Base-by-base conservation (phyloP, 768 basidiomycete genomes). In the Mycena haematopus region DNA sequence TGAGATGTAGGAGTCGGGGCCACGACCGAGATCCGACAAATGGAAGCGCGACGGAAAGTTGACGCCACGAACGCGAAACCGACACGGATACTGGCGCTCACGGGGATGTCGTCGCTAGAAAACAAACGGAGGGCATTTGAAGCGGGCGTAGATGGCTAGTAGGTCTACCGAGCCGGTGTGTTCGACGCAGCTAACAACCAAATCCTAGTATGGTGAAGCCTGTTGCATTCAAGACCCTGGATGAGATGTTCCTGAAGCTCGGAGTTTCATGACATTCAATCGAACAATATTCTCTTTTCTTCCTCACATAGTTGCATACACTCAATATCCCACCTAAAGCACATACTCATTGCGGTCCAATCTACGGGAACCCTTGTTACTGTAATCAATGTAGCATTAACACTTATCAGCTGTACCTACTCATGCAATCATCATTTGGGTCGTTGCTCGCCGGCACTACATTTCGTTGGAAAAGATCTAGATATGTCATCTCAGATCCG, bases 101-200 rank as follows among this genome's bases (percentile, higher is more conserved):
- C 95, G 1, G 96, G 96, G 22, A 90, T 94, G 87, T 96, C 96
- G 19, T 93, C 95, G 9, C 75, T 92, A 6, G 96, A 97, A 72
- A 94, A 98, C 74, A 96, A 96, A 74, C 84, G 92, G 24, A 83
- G 86, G 67, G 96, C 96, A 0, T 96, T 96, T 65, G 89, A 92
- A 47, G 92, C 92, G 54, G 96, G 96, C 0, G 94, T 98, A 53
- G 93, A 97, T 67, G 95, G 96, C 78, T 96, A 96, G 94, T 96
- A 71, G 66, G 93, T 87, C n/a, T 9, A 21, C 47, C 33, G n/a
- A 25, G 17, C 27, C 36, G 38, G 51, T 29, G 27, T 49, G 45
- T 38, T 25, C 46, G 56, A 35, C 35, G 29, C 57, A 62, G 31
- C 68, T 31, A 21, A 55, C 44, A 7, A 36, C 44, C 45, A 68